These are phyloP conservation scores for Epicoccum nigrum DNA, from an alignment of 2,329 filamentous ascomycete genomes.

Conservation along the genomic window DNA sequence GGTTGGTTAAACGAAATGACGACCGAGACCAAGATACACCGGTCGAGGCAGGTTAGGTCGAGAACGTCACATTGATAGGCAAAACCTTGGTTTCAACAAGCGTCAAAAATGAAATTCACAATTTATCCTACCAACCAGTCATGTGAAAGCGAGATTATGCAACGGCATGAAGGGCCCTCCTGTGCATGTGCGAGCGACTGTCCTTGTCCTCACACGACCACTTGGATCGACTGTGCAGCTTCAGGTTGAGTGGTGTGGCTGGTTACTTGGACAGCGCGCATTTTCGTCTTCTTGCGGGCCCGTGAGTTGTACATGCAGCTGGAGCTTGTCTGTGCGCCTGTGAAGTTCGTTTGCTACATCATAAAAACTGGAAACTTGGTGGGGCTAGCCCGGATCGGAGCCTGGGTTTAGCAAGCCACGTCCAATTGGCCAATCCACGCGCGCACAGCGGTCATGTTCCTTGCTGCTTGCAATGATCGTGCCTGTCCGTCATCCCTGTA, in stretches of 20 bases:
- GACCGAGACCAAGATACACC: neutral
- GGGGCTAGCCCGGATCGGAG: constrained; percentile 2
- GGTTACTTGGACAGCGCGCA: constrained; percentile 16
- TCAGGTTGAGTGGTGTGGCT: constrained; percentile 17
- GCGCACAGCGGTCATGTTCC: constrained; percentile 11
- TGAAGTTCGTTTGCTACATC: constrained; percentile 24
- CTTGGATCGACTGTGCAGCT: constrained; percentile 7
- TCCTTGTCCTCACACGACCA: constrained; percentile 9
- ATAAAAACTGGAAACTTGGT: constrained; percentile 23
- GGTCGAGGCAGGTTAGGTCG: constrained; percentile 10
- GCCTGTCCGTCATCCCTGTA: constrained; percentile 22
- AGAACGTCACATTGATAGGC: constrained; percentile 21
- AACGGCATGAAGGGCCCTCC: constrained; percentile 10
- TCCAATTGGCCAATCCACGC: constrained; percentile 26
- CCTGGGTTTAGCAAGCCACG: constrained; percentile 12
- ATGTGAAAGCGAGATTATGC: constrained; percentile 13
- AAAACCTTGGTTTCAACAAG: constrained; percentile 26
- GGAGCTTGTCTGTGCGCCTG: constrained; percentile 2
- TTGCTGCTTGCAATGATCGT: constrained; percentile 23
- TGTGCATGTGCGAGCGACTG: constrained; percentile 10
- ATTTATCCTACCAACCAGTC: constrained; percentile 16
- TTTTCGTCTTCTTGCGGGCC: constrained; percentile 6
- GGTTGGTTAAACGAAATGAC: constrained; percentile 24
- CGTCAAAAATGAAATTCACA: constrained; percentile 24
- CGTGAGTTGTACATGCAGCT: constrained; percentile 29